Percentiles rank a stretch among this genome's conserved stretches.
Evolutionary conservation across 2,329 filamentous ascomycete species (phyloP).

Genomic region (Aspergillus oerlinghausenensis): DNA sequence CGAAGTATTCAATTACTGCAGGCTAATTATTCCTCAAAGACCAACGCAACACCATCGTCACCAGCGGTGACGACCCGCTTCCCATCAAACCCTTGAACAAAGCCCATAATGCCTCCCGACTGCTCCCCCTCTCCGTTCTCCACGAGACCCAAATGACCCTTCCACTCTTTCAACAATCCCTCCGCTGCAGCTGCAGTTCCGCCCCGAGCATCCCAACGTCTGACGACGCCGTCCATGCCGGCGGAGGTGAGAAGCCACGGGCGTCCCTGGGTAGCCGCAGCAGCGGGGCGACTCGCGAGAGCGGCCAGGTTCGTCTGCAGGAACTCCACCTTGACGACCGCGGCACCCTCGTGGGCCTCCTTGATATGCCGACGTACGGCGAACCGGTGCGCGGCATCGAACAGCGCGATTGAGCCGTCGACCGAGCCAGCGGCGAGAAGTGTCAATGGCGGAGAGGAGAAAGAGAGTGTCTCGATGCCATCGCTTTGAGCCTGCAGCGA

Average conservation of each 20-base stretch:
- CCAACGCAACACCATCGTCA: constrained; percentile 61
- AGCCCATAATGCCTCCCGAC: constrained; percentile 82
- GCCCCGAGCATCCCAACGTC: constrained; percentile 77
- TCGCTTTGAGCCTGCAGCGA: constrained; percentile 74
- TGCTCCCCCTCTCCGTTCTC: constrained; percentile 62
- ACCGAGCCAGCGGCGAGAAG: constrained; percentile 61
- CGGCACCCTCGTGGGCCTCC: constrained; percentile 79
- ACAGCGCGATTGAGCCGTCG: constrained; percentile 71
- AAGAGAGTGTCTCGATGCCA: constrained; percentile 70
- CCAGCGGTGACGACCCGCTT: constrained; percentile 80
- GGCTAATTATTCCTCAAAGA: constrained; percentile 40
- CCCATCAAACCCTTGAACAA: constrained; percentile 74
- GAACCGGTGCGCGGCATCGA: constrained; percentile 81
- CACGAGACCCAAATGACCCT: constrained; percentile 59
- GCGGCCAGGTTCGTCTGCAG: constrained; percentile 47
- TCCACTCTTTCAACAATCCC: constrained; percentile 81
- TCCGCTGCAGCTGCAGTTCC: constrained; percentile 62
- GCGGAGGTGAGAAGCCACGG: constrained; percentile 75
- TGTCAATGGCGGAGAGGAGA: constrained; percentile 57
- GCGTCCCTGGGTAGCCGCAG: constrained; percentile 36
- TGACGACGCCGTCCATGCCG: constrained; percentile 87
- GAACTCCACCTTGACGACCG: constrained; percentile 91
- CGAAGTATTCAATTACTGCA: not conserved
- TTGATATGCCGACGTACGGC: constrained; percentile 77
- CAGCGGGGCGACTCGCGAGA: constrained; percentile 21